These are phyloP conservation scores for Puccinia hordei DNA, from an alignment of 1,284 basidiomycete species.

Conservation along the genomic window DNA sequence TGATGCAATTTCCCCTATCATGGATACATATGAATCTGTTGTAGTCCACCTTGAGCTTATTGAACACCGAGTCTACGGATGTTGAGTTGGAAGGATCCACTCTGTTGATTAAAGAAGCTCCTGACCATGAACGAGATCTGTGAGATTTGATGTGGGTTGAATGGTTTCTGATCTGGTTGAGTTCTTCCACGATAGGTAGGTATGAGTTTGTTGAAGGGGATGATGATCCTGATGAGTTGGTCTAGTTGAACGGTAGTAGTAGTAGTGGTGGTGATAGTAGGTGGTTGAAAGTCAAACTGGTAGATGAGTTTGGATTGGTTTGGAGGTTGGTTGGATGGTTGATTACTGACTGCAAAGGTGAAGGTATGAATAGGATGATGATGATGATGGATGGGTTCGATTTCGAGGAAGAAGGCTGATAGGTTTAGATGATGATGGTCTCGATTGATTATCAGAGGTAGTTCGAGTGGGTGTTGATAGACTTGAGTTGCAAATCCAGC, in stretches of 20 bases:
- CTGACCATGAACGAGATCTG: slow-evolving; percentile 37
- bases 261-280: neutral
- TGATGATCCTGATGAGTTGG: neutral
- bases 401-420: neutral
- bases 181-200: slow-evolving; percentile 15
- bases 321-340: too few relatives aligned
- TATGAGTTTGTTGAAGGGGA: slow-evolving; percentile 23
- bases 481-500: slow-evolving; percentile 37
- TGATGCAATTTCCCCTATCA: too few relatives aligned
- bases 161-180: neutral
- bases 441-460: neutral
- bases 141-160: slow-evolving; percentile 4
- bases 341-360: neutral
- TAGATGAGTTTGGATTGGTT: neutral
- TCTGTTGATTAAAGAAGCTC: slow-evolving; percentile 36
- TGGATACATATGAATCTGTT: too few relatives aligned
- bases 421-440: too few relatives aligned
- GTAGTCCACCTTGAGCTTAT: too few relatives aligned
- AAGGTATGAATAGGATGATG: neutral
- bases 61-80: slow-evolving; percentile 5
- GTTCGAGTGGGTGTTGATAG: neutral
- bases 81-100: slow-evolving; percentile 14
- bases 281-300: neutral
- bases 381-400: neutral
- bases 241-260: neutral